Percentiles rank a stretch among this genome's conserved stretches.
Evolutionary conservation across 2,329 filamentous ascomycete species (phyloP).

Genomic region (Whalleya microplaca): DNA sequence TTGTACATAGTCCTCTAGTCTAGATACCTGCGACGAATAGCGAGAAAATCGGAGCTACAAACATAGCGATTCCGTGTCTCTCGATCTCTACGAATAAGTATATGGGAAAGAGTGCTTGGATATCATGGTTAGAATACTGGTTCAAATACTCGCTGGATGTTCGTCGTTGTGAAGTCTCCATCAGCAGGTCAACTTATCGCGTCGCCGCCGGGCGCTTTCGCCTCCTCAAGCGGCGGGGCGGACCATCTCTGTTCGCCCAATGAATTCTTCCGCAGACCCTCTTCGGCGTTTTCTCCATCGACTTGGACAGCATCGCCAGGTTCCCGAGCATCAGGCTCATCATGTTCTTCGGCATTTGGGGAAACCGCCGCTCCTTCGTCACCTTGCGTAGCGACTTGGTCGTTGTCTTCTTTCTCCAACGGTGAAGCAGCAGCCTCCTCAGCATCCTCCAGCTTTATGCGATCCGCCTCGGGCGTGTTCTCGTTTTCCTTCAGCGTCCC

Average conservation of each 20-base stretch:
- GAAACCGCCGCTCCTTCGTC: background rate
- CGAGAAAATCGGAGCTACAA: background rate
- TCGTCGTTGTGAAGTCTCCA: background rate
- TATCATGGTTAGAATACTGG: too few species aligned
- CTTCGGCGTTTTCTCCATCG: slow-evolving; percentile 27
- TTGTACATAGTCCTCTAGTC: background rate
- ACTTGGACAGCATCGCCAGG: slow-evolving; percentile 1
- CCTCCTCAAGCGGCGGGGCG: slow-evolving; percentile 21
- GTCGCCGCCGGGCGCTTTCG: background rate
- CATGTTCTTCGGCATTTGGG: background rate
- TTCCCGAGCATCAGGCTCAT: slow-evolving; percentile 1
- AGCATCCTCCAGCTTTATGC: slow-evolving; percentile 7
- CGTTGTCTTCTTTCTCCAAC: background rate
- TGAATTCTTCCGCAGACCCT: slow-evolving; percentile 26
- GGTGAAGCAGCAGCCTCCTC: background rate
- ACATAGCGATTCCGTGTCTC: background rate
- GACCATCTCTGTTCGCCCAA: slow-evolving; percentile 28
- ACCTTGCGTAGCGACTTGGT: background rate
- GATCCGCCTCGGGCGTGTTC: slow-evolving; percentile 16
- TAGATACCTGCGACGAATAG: background rate
- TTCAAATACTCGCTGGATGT: background rate
- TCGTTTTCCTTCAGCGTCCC: slow-evolving; percentile 62
- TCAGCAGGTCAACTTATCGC: background rate
- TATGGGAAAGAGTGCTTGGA: background rate
- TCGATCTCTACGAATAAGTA: too few species aligned